Evolutionary conservation across 164 flowering plant species (phyloP).

Genomic region (Akebia trifoliata): DNA sequence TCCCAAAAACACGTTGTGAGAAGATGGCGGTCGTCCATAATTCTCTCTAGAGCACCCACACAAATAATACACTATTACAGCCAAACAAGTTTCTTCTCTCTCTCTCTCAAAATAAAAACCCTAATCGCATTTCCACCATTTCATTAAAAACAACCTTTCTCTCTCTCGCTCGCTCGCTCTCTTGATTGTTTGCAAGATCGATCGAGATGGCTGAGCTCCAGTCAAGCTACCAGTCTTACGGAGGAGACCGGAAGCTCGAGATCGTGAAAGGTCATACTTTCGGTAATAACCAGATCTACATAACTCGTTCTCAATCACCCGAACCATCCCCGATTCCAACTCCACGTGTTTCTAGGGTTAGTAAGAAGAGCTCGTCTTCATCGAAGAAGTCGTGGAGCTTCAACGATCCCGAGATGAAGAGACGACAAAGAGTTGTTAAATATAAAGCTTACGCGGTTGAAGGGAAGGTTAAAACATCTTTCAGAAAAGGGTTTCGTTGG

Average conservation of each 20-base stretch:
- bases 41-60: too few species aligned
- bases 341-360: slow-evolving; percentile 9
- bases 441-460: slow-evolving; percentile 70
- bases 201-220: slow-evolving; percentile 10
- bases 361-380: too few species aligned
- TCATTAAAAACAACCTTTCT: too few species aligned
- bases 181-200: not conserved
- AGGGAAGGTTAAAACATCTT: slow-evolving; percentile 62
- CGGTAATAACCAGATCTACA: slow-evolving; percentile 24
- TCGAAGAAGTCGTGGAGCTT: slow-evolving; percentile 45
- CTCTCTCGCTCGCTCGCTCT: not conserved
- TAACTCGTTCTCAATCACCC: slow-evolving; percentile 16
- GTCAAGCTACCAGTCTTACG: too few species aligned
- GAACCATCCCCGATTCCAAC: slow-evolving; percentile 13
- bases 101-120: too few species aligned
- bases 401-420: slow-evolving; percentile 63
- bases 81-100: too few species aligned
- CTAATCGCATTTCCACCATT: too few species aligned
- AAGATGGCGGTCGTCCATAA: too few species aligned
- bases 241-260: slow-evolving; percentile 6
- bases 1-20: too few species aligned
- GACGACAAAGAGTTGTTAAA: slow-evolving; percentile 56
- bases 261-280: too few species aligned
- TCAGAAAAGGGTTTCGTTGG: slow-evolving; percentile 71
- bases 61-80: too few species aligned